Base-by-base conservation (phyloP, 371 early-diverging fungal genomes). In the Mortierella polycephala region DNA sequence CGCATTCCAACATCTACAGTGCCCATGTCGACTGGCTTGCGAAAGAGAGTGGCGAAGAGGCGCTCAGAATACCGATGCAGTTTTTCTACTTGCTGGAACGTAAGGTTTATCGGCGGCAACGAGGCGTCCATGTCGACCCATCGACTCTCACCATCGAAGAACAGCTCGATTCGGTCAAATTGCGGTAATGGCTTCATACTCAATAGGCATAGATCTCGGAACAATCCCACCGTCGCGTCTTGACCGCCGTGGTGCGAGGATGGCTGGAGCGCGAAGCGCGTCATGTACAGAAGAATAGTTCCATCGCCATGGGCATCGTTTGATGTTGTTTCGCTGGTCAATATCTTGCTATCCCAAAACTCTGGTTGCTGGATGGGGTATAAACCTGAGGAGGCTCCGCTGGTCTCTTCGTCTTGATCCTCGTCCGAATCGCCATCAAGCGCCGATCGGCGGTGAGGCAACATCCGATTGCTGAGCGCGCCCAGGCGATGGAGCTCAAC, bases 401-500 rank as follows among this genome's bases (percentile, higher is more conserved):
- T 50, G 7, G 6, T 20, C 16, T 20, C 13, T 7, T 10, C 21
- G 11, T 41, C n/a, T 1, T 20, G 3, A 0, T 54, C 68, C 0
- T 16, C 57, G 53, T 30, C 49, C 8, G 18, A 14, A 1, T 41
- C 62, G 12, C 41, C 50, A 0, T 30, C 50, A 10, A 14, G 21
- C 18, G 2, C 42, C 20, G 37, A 1, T 59, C 49, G 7, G 7
- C 44, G 52, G 39, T 57, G 57, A 11, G 69, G 69, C 18, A 62
- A 23, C 46, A 69, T 14, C 13, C 69, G 46, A 42, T 69, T 62
- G 13, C 39, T 57, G 42, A 96, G 83, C 0, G 89, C 93, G 2
- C 92, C 90, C 1, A 83, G 45, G 16, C 69, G 69, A 44, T 92
- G 88, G 5, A 97, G 83, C 56, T 85, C 75, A 59, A 87, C 86